Evolutionary conservation across 2,329 filamentous ascomycete genomes (phyloP), one percentile per base, ranked within the genome.

Genomic region (Penicillium sp.): DNA sequence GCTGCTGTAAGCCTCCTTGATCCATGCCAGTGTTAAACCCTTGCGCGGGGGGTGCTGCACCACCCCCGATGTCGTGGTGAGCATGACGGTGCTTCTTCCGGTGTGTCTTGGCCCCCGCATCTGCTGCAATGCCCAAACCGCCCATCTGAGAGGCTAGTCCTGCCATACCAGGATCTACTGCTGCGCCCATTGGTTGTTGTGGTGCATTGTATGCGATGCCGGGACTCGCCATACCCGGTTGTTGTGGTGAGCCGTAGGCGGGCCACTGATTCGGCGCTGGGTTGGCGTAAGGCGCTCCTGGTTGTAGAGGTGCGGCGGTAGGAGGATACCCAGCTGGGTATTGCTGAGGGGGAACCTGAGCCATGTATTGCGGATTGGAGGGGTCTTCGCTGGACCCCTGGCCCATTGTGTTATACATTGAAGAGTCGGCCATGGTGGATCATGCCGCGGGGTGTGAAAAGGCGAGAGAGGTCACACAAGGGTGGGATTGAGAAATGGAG

Each of bases 41-140:
- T 62, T 85, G 82, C 6, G 83, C 81, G 31, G 81, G 82, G 43
- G 82, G 48, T 12, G 57, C 53, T 22, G 57, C 48, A 26, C 53
- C 76, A 12, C 83, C 77, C 21, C 86, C 81, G 46, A 97, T 81
- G 34, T 82, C 84, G 69, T 97, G 91, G 69, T 95, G 87, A 56
- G 90, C 91, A 71, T 97, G 91, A 52, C 88, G 82, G 67, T 96
- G 86, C 78, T 95, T 96, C 81, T 95, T 97, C 77, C 90, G 85
- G 44, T 73, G 69, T 33, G 68, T 58, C 66, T 82, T 72, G 44
- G 65, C 58, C 46, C 62, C 65, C 49, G 63, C 58, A 48, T 79
- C 76, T 51, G 64, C 69, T 31, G 77, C 81, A 58, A 95, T 73
- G 35, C 77, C 83, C 78, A 94, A 80, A 53, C 82, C 82, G 37